Evolutionary conservation across 2,329 filamentous ascomycete species (phyloP).

Genomic region (Alternaria rosae): DNA sequence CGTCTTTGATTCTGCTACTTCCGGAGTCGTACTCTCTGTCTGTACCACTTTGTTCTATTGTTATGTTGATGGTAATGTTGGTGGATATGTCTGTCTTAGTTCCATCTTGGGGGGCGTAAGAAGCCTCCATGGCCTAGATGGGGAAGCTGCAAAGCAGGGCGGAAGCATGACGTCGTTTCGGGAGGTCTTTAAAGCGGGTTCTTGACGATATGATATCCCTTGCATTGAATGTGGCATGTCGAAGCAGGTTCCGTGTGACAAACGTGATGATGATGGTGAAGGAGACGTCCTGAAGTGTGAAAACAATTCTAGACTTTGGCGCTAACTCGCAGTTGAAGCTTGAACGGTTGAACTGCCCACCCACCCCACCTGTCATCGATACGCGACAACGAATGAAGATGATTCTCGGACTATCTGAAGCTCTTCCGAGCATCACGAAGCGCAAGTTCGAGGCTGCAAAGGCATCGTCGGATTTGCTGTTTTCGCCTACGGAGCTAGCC

Average conservation of each 20-base stretch:
- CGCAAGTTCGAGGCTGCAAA: slow-evolving; percentile 49
- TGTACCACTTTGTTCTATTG: slow-evolving; percentile 8
- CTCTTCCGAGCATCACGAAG: slow-evolving; percentile 48
- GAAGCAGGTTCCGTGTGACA: neutral
- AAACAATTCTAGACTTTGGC: slow-evolving; percentile 5
- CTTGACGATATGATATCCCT: neutral
- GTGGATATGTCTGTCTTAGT: neutral
- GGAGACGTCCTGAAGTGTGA: slow-evolving; percentile 4
- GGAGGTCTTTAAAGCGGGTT: neutral
- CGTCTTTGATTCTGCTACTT: neutral
- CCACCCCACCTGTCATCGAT: neutral
- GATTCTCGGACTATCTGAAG: slow-evolving; percentile 43
- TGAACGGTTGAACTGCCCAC: neutral
- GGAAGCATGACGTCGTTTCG: neutral
- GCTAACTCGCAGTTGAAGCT: slow-evolving; percentile 7
- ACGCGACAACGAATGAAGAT: slow-evolving; percentile 25
- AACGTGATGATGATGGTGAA: neutral
- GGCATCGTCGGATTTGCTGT: slow-evolving; percentile 44
- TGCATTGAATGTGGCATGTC: neutral
- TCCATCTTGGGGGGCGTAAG: slow-evolving; percentile 6
- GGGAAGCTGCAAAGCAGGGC: slow-evolving; percentile 12
- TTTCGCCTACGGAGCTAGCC: slow-evolving; percentile 51
- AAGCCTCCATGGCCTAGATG: slow-evolving; percentile 13
- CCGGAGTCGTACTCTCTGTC: neutral
- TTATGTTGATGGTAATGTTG: slow-evolving; percentile 3